Evolutionary conservation across 2,329 filamentous ascomycete species (phyloP).

Genomic region (Cucurbitaria berberidis): DNA sequence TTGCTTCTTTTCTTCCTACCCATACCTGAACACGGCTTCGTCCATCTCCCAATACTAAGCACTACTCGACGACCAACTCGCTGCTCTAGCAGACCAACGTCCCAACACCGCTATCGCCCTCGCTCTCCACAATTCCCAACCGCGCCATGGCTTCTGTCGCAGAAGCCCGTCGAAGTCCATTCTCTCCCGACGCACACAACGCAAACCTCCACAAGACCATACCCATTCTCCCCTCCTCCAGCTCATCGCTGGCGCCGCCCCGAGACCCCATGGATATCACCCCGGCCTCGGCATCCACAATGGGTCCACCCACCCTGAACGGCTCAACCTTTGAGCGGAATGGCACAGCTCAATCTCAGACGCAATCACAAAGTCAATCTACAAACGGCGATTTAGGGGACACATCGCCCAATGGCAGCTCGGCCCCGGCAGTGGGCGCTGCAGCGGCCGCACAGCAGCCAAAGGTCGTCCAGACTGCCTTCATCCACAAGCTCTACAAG

Average conservation of each 20-base stretch:
- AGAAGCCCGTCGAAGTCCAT: slow-evolving; percentile 55
- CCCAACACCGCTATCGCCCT: slow-evolving; percentile 19
- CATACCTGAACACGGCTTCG: slow-evolving; percentile 8
- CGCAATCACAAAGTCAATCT: slow-evolving; percentile 19
- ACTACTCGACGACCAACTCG: too few relatives aligned
- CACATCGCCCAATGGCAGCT: slow-evolving; percentile 47
- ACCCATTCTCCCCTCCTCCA: slow-evolving; percentile 58
- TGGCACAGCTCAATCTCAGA: slow-evolving; percentile 25
- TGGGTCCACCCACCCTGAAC: slow-evolving; percentile 57
- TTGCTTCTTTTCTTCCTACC: slow-evolving; percentile 8
- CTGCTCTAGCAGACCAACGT: slow-evolving; percentile 18
- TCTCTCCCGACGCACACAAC: slow-evolving; percentile 51
- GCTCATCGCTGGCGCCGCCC: slow-evolving; percentile 51
- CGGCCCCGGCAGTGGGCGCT: slow-evolving; percentile 59
- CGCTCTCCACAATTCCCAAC: slow-evolving; percentile 12
- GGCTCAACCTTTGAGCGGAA: slow-evolving; percentile 58
- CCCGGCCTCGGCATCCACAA: slow-evolving; percentile 52
- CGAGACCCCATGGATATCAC: slow-evolving; percentile 64
- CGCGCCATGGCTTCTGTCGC: slow-evolving; percentile 53
- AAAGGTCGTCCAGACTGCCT: slow-evolving; percentile 97
- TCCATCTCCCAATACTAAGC: too few relatives aligned
- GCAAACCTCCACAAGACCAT: slow-evolving; percentile 58
- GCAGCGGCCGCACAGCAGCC: slow-evolving; percentile 85
- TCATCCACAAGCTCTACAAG: slow-evolving; percentile 99
- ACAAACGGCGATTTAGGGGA: slow-evolving; percentile 39